Evolutionary conservation across 257 asterid species (phyloP).

Genomic region (Solanum piurae): DNA sequence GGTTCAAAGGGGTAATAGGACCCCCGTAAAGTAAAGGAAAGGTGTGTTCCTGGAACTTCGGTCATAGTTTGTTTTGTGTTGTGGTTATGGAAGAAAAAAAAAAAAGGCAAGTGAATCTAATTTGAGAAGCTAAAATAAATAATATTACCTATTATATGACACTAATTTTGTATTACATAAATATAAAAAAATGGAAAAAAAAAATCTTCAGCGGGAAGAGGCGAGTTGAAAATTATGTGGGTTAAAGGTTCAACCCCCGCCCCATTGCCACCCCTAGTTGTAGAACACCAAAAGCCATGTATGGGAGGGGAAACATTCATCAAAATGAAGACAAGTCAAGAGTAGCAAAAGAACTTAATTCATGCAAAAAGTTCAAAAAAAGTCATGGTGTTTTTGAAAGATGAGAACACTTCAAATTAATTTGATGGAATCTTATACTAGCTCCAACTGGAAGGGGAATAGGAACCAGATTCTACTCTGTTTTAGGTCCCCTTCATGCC

Average conservation of each 20-base stretch:
- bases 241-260: not conserved
- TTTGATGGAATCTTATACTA: not conserved
- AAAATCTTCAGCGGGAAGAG: not conserved
- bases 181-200: not conserved
- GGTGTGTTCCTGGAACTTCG: not conserved
- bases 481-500: not conserved
- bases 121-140: not conserved
- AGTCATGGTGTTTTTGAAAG: not conserved
- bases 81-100: not conserved
- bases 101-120: not conserved
- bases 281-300: not conserved
- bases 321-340: not conserved
- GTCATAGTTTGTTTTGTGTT: not conserved
- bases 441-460: not conserved
- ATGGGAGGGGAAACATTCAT: not conserved
- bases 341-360: not conserved
- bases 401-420: not conserved
- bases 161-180: not conserved
- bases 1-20: not conserved
- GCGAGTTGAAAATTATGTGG: not conserved
- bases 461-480: not conserved
- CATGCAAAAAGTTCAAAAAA: not conserved
- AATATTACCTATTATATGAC: not conserved
- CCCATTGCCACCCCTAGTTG: not conserved
- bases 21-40: not conserved